These are phyloP conservation scores for Mycena haematopus DNA, from an alignment of 768 basidiomycete species.

Conservation along the genomic window DNA sequence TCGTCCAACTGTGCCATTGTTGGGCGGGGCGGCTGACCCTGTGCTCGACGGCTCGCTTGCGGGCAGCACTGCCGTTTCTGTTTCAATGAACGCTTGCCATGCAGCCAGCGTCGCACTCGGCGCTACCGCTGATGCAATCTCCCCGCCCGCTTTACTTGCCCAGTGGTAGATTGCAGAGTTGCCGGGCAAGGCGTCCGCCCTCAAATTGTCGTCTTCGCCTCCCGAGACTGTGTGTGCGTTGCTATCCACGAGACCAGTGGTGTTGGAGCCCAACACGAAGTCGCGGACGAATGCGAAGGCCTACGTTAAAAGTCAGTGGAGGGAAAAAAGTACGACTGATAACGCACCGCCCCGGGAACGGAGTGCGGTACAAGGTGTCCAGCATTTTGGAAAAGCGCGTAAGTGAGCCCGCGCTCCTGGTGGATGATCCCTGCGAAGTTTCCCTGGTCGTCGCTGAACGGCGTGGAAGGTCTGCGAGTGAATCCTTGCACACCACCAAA, in stretches of 20 bases:
- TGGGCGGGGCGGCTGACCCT: background rate
- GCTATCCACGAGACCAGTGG: slow-evolving; percentile 50
- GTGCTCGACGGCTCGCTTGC: slow-evolving; percentile 6
- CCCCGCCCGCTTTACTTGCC: slow-evolving; percentile 27
- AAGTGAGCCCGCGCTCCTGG: slow-evolving; percentile 56
- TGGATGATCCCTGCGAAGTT: slow-evolving; percentile 55
- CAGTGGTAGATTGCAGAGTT: slow-evolving; percentile 52
- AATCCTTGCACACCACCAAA: slow-evolving; percentile 62
- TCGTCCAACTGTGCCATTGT: background rate
- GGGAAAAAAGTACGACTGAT: background rate
- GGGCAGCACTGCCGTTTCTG: slow-evolving; percentile 29
- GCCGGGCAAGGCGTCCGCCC: slow-evolving; percentile 44
- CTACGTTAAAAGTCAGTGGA: slow-evolving; percentile 32
- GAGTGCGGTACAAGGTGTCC: slow-evolving; percentile 29
- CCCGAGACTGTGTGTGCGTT: slow-evolving; percentile 43
- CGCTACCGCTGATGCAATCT: slow-evolving; percentile 41
- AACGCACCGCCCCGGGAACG: slow-evolving; percentile 26
- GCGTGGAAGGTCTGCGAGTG: slow-evolving; percentile 51
- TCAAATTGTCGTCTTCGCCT: slow-evolving; percentile 48
- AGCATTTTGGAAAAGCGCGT: slow-evolving; percentile 25
- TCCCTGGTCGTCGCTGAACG: slow-evolving; percentile 52
- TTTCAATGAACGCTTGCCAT: slow-evolving; percentile 40
- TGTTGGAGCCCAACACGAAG: slow-evolving; percentile 54
- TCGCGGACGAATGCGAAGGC: slow-evolving; percentile 52
- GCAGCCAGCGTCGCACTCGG: slow-evolving; percentile 43